Evolutionary conservation across 306 rosid genomes (phyloP).

Genomic region (Rosa multiflora): DNA sequence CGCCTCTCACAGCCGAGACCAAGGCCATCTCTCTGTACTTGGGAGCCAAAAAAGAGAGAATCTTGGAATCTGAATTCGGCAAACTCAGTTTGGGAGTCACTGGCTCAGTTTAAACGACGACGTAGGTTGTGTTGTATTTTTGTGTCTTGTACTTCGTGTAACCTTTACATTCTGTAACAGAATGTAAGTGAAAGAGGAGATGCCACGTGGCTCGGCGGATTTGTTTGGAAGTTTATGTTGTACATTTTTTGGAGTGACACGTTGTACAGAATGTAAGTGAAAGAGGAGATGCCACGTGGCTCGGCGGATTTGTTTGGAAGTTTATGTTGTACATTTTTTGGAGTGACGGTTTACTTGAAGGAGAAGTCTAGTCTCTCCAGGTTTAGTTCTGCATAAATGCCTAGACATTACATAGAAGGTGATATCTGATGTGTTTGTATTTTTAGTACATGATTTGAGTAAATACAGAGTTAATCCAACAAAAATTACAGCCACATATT

Average conservation of each 20-base stretch:
- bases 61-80: not conserved
- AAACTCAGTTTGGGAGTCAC: not conserved
- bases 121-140: not conserved
- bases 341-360: not conserved
- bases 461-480: not conserved
- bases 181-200: constrained; percentile 8
- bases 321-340: not conserved
- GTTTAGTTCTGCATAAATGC: not conserved
- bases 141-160: not conserved
- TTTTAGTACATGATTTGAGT: not conserved
- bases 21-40: constrained; percentile 46
- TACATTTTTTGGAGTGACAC: not conserved
- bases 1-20: constrained; percentile 64
- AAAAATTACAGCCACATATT: not conserved
- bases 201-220: constrained; percentile 22
- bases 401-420: not conserved
- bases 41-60: not conserved
- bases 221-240: not conserved
- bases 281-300: constrained; percentile 27
- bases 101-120: not conserved
- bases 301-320: not conserved
- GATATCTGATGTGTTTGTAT: not conserved
- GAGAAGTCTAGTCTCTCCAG: not conserved
- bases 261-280: constrained; percentile 6
- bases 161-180: not conserved